Evolutionary conservation across 345 rosid species (phyloP), one percentile per base, ranked within the genome.

Genomic region (Carallia pectinifolia): DNA sequence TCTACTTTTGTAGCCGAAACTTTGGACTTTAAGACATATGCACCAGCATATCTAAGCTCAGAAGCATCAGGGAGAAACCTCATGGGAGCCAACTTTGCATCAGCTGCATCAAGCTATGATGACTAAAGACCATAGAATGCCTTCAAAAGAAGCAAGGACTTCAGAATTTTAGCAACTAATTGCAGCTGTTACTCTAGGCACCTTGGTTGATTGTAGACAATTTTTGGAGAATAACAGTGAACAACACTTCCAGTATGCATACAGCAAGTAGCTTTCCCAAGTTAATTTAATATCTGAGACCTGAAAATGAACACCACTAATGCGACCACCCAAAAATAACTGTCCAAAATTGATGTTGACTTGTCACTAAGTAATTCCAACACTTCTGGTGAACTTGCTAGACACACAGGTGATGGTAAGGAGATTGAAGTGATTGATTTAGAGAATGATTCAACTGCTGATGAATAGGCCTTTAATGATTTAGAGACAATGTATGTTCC

Each of bases 61-160:
- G 84, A 90, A 63, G 97, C 97, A 69, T 85, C 96, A 2, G 97
- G 99, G 1, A 85, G 82, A 64, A 95, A 84, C 68, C 99, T 95
- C n/a, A 88, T 90, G 58, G 99, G 97, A 77, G 88, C 91, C 61
- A 95, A 90, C 80, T 95, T 92, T 69, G 99, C 97, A 69, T 95
- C 99, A 1, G 99, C 99, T 68, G 99, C 85, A 56, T 84, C 97
- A 72, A 97, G 99, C 44, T 95, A 84, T 58, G 97, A 95, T 73
- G 97, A 92, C 15, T n/a, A n/a, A n/a, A n/a, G 81, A 80, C 54
- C 78, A 69, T 63, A 74, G 77, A 60, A 65, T 50, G 7, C 64
- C 52, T 38, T 58, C 76, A 58, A 77, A 59, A 52, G 86, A 67
- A 63, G 81, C 55, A 34, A 71, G 69, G 71, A 64, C 71, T 80